A percentile compares a stretch with the other conserved stretches of the same genome.
Evolutionary conservation across 345 rosid genomes (phyloP).

Genomic region (Litchi chinensis): DNA sequence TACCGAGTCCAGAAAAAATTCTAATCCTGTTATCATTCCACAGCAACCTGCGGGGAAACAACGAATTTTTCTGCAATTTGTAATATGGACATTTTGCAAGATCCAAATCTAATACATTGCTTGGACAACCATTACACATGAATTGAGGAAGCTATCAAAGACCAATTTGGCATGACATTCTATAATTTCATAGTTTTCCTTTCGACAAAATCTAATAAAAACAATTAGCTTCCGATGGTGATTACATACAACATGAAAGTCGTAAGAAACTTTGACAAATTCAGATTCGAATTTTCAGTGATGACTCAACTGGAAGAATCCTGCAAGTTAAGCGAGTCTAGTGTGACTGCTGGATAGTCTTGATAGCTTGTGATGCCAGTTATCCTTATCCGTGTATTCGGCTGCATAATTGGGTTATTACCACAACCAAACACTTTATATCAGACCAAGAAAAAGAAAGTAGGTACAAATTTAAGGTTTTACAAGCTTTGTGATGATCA

Average conservation of each 20-base stretch:
- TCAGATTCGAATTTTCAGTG: not conserved
- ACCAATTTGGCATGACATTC: not conserved
- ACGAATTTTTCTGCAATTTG: not conserved
- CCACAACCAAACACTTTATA: not conserved
- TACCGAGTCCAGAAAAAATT: no score
- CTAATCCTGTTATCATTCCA: not conserved
- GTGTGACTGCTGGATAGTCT: constrained; percentile 66
- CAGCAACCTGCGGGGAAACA: no score
- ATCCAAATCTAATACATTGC: not conserved
- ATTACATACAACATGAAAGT: constrained; percentile 28
- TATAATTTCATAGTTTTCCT: not conserved
- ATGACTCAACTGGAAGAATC: not conserved
- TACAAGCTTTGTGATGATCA: not conserved
- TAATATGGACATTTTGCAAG: not conserved
- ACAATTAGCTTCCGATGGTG: constrained; percentile 1
- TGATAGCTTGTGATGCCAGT: constrained; percentile 82
- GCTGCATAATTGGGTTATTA: constrained; percentile 50
- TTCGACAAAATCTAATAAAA: not conserved
- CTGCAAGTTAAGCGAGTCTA: constrained; percentile 27
- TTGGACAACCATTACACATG: not conserved
- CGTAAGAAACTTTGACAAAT: not conserved
- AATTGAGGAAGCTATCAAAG: not conserved
- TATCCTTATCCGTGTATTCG: constrained; percentile 83
- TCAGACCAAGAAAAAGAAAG: not conserved
- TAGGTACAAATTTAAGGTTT: not conserved